Base-by-base conservation (phyloP, 2,329 filamentous ascomycete genomes). In the Akanthomyces dipterigenus region DNA sequence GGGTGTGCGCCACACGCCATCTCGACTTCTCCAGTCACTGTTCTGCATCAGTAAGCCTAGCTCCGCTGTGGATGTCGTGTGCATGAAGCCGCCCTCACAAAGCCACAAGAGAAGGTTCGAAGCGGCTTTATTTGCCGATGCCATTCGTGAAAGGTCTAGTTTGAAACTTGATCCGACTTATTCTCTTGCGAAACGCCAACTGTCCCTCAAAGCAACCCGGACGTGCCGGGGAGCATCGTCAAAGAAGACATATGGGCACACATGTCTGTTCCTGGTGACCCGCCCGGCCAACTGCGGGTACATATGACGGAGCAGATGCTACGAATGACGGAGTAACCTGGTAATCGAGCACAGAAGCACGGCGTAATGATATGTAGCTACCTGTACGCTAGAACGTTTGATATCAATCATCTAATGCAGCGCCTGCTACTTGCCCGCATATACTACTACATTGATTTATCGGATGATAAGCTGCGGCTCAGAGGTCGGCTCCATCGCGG, bases 1-100 rank as follows among this genome's bases (percentile, higher is more conserved):
- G 48, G 48, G 43, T 24, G 56, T 60, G 56, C 56, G 56, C 46
- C 56, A 60, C 56, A 28, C 56, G 48, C 38, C 55, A 50, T 42
- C 55, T 40, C 55, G 11, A 28, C 7, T 40, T 36, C 12, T n/a
- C 55, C 55, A 46, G 54, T 56, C 26, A 56, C 42, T 12, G 14
- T 16, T 53, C 31, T 36, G 51, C 40, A 18, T 48, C 28, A 18
- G 43, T 40, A 20, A 59, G 26, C 56, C 16, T 12, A 28, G 18
- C 54, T 48, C 46, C 55, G 55, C 55, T 59, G 46, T 59, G 56
- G 56, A 50, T 59, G 38, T 45, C 34, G 34, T 24, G 43, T 22
- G 20, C 24, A n/a, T 28, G 26, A 34, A 24, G 24, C 14, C 48
- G 48, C 28, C 18, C 20, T 14, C 18, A 50, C 26, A 28, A 50